Conservation (phyloP, 257 asterid genomes). For the Gardenia jasminoides region DNA sequence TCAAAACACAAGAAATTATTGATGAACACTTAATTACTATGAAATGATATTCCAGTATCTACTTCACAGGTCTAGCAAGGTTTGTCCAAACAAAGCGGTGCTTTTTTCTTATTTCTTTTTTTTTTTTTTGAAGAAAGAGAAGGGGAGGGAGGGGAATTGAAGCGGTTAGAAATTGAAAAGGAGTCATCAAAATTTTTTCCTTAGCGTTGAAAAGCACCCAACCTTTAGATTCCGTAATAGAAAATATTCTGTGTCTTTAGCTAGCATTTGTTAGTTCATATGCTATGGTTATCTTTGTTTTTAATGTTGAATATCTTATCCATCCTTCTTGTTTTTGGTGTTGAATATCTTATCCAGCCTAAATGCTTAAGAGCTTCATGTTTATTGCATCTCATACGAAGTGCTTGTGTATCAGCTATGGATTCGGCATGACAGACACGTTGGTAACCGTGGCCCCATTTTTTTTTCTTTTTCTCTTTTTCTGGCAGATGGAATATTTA, state of each 20-base stretch:
- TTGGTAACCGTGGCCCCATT: neutral
- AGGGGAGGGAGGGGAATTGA: too few relatives aligned
- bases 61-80: too few relatives aligned
- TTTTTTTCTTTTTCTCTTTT: neutral
- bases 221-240: neutral
- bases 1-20: neutral
- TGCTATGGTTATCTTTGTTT: neutral
- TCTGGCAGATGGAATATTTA: constrained; percentile 84
- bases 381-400: neutral
- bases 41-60: neutral
- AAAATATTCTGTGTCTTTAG: neutral
- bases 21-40: too few relatives aligned
- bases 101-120: too few relatives aligned
- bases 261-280: neutral
- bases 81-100: neutral
- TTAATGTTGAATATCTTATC: neutral
- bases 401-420: too few relatives aligned
- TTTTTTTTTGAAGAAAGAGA: neutral
- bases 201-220: neutral
- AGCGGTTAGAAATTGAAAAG: neutral
- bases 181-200: neutral
- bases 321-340: neutral
- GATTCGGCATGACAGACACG: neutral
- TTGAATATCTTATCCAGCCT: neutral
- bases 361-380: neutral